Base-by-base conservation (phyloP, 352 stramenopile genomes). In the Achlya hypogyna region DNA sequence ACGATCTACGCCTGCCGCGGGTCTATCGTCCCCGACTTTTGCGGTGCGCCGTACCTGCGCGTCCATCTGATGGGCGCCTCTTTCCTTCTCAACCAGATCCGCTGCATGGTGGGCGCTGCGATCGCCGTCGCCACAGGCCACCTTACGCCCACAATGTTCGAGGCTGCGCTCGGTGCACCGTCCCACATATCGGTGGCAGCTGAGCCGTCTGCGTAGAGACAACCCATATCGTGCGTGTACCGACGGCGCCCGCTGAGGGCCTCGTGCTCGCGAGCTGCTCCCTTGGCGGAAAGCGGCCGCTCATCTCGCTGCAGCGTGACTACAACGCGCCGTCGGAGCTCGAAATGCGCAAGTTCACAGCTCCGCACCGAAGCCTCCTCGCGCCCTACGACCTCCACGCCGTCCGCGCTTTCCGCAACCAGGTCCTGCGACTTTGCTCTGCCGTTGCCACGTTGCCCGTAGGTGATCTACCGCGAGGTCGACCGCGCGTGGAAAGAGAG, bases 41-140 rank as follows among this genome's bases (percentile, higher is more conserved):
- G 54, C 40, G 81, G 79, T 28, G 69, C 86, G 38, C 78, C 78
- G 25, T 87, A 79, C 62, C n/a, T 96, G 38, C 80, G 83, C 14
- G 75, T 96, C 27, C 82, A 86, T 54, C 86, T 96, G 27, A 80
- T 87, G 4, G 87, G 82, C 27, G 82, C 92, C 38, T 84, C 86
- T 18, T 96, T 96, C 65, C 63, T 96, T 49, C 74, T 93, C 32
- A 92, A 96, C 69, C 89, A 97, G 75, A 96, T 97, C 53, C 87
- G 89, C 9, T 91, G 87, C 51, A 96, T 97, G 88, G 73, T 97
- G 27, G 88, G 88, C 29, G 88, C 79, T 12, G 89, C 88, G 8
- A 58, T 97, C 9, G 84, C 83, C 28, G 83, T 96, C 18, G 84
- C 84, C 0, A 93, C 78, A 2, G 88, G 88, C 31, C 77, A 78